Evolutionary conservation across 768 basidiomycete genomes (phyloP).

Genomic region (Leccinum incarnatum): DNA sequence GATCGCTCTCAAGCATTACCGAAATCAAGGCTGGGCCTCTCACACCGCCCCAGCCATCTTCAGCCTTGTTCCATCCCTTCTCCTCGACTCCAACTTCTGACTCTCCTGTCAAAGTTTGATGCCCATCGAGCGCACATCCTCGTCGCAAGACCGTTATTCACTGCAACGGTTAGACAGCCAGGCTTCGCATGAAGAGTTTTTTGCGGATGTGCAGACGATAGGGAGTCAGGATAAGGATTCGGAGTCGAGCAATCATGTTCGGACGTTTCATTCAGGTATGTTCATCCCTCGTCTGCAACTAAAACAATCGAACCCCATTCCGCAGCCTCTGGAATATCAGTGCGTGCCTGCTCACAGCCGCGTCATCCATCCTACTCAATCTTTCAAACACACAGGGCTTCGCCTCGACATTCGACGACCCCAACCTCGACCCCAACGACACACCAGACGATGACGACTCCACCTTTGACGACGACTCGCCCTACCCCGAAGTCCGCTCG

Average conservation of each 20-base stretch:
- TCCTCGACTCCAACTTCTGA: too few species aligned
- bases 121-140: conserved; percentile 15
- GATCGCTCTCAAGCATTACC: background rate
- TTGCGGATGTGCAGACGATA: conserved; percentile 12
- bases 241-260: conserved; percentile 11
- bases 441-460: background rate
- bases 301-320: background rate
- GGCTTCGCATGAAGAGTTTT: conserved; percentile 2
- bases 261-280: conserved; percentile 18
- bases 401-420: conserved; percentile 18
- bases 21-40: background rate
- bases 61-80: background rate
- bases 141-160: conserved; percentile 14
- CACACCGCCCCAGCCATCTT: background rate
- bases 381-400: background rate
- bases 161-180: conserved; percentile 9
- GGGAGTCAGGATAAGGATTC: conserved; percentile 26
- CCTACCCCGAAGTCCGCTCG: conserved; percentile 71
- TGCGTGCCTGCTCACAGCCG: conserved; percentile 4
- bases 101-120: conserved; percentile 11
- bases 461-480: conserved; percentile 55
- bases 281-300: too few species aligned
- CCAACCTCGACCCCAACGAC: conserved; percentile 23
- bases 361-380: background rate
- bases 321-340: conserved; percentile 18